Evolutionary conservation across 305 asterid genomes (phyloP).

Genomic region (Andrographis paniculata): DNA sequence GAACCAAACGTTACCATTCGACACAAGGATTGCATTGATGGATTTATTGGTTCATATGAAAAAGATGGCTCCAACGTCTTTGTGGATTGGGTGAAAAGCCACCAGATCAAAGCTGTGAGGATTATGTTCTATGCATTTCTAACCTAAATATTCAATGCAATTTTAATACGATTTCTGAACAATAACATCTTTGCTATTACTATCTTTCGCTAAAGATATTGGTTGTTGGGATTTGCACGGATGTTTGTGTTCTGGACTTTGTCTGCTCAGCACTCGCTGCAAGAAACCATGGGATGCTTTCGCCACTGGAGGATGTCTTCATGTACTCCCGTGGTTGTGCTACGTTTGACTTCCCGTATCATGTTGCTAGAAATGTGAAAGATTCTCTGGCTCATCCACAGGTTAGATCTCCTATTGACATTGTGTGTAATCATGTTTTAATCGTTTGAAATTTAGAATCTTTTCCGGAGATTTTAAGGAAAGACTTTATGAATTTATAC

Average conservation of each 20-base stretch:
- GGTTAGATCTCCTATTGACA: conserved; percentile 34
- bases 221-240: conserved; percentile 90
- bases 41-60: conserved; percentile 71
- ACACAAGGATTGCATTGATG: conserved; percentile 79
- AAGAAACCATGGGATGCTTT: conserved; percentile 55
- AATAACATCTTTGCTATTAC: no score
- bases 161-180: no score
- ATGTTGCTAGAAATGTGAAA: conserved; percentile 44
- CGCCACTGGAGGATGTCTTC: conserved; percentile 61
- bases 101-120: conserved; percentile 62
- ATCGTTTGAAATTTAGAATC: no score
- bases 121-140: conserved; percentile 11
- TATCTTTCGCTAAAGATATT: no score
- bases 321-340: conserved; percentile 85
- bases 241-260: conserved; percentile 79
- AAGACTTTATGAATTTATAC: no score
- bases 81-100: conserved; percentile 77
- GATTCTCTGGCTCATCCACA: conserved; percentile 86
- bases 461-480: no score
- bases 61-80: conserved; percentile 79
- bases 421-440: no score
- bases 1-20: conserved; percentile 69
- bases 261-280: conserved; percentile 70
- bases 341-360: conserved; percentile 67
- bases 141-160: neutral